A percentile compares a stretch with the other conserved stretches of the same genome.
phyloP scores from a whole-genome alignment of 1,139 yeast genomes.

The Diutina catenulata region DNA sequence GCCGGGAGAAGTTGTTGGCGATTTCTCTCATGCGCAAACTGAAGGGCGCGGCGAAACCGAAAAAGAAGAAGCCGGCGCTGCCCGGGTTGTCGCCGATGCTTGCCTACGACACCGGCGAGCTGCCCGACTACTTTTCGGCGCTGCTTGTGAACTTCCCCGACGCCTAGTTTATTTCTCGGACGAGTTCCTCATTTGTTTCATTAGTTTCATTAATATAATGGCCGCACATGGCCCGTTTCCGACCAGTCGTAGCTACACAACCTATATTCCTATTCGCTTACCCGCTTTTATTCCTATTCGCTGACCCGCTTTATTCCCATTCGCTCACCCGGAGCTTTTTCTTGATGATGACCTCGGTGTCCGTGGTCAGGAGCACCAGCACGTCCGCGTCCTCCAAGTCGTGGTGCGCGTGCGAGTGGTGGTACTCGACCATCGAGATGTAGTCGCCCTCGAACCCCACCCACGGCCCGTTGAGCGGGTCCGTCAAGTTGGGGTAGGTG shows the following conservation, averaged over 20 bases:
- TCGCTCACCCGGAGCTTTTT: constrained; percentile 1
- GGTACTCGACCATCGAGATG: constrained; percentile 27
- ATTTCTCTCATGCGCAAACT: constrained; percentile 17
- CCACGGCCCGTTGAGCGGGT: constrained; percentile 45
- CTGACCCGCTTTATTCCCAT: neutral
- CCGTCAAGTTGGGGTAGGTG: constrained; percentile 36
- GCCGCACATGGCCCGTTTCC: neutral
- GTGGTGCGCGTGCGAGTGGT: neutral
- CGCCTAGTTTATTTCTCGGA: neutral
- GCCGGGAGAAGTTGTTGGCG: constrained; percentile 23
- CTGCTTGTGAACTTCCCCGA: neutral
- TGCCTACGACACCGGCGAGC: neutral
- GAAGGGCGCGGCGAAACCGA: constrained; percentile 9
- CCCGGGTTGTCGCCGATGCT: neutral
- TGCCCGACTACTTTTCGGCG: neutral
- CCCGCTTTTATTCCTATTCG: neutral
- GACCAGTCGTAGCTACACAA: neutral
- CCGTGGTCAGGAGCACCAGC: constrained; percentile 5
- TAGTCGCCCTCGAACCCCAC: constrained; percentile 44
- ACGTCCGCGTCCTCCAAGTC: constrained; percentile 2
- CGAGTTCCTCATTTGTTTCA: neutral
- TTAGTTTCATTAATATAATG: neutral
- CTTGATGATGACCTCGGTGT: neutral
- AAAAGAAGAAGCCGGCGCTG: neutral
- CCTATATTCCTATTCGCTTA: neutral